Evolutionary conservation across 2,329 filamentous ascomycete genomes (phyloP).

Genomic region (Beauveria scarabaeidicola): DNA sequence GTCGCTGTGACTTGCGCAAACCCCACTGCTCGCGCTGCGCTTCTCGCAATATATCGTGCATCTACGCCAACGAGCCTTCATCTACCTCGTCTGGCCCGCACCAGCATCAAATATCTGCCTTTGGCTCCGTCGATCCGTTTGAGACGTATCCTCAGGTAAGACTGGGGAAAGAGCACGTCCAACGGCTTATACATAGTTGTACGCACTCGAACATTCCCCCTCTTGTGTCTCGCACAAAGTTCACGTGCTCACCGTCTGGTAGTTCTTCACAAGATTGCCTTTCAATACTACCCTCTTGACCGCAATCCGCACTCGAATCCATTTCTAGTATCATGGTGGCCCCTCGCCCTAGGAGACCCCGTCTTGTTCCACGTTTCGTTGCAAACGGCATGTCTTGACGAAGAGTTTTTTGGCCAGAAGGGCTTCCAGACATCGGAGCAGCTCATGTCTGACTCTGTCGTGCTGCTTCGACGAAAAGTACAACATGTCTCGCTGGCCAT

Average conservation of each 20-base stretch:
- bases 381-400: conserved; percentile 49
- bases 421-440: conserved; percentile 46
- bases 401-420: conserved; percentile 41
- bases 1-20: conserved; percentile 45
- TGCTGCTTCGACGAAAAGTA: conserved; percentile 42
- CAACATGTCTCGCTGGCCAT: conserved; percentile 36
- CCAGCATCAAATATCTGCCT: conserved; percentile 8
- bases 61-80: conserved; percentile 47
- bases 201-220: conserved; percentile 17
- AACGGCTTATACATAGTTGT: conserved; percentile 50
- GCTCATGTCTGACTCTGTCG: conserved; percentile 49
- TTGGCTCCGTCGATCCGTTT: conserved; percentile 39
- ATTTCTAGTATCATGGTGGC: conserved; percentile 53
- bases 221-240: background rate
- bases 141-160: conserved; percentile 47
- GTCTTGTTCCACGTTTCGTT: conserved; percentile 51
- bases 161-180: conserved; percentile 40
- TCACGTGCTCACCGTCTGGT: conserved; percentile 10
- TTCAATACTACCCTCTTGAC: conserved; percentile 52
- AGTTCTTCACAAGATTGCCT: conserved; percentile 50
- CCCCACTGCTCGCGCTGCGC: conserved; percentile 47
- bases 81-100: conserved; percentile 16
- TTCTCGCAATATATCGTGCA: conserved; percentile 37
- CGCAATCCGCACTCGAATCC: conserved; percentile 44
- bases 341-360: conserved; percentile 45